Percentiles rank a stretch among this genome's conserved stretches.
Conservation (phyloP, 2,329 filamentous ascomycete genomes). For the Colletotrichum eremochloae region DNA sequence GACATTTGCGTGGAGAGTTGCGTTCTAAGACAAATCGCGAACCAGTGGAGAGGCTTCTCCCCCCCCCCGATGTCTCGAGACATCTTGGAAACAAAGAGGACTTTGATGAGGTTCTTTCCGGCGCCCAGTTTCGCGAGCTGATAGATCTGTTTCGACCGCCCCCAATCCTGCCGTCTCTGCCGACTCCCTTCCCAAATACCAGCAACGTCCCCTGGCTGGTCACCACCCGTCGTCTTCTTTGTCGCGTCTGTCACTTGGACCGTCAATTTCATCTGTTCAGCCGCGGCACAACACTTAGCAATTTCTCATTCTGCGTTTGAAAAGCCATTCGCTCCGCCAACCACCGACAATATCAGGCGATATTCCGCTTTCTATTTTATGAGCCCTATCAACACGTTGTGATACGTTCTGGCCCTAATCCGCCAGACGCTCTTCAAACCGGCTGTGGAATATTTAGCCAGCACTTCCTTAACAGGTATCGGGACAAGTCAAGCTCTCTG, state of each 20-base stretch:
- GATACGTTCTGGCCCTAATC: not conserved
- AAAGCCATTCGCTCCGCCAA: constrained; percentile 13
- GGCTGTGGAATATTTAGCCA: constrained; percentile 37
- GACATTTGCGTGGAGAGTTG: constrained; percentile 42
- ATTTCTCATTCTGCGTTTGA: constrained; percentile 28
- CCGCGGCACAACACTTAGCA: constrained; percentile 18
- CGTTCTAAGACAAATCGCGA: constrained; percentile 39
- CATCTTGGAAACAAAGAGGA: constrained; percentile 50
- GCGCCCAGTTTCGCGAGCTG: constrained; percentile 41
- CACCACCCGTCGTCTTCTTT: constrained; percentile 31
- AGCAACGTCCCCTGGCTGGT: constrained; percentile 32
- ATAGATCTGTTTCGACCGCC: constrained; percentile 44
- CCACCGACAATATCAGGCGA: constrained; percentile 25
- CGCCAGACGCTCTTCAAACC: constrained; percentile 14
- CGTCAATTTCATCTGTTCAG: constrained; percentile 30
- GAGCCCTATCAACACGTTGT: constrained; percentile 8
- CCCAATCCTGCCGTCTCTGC: constrained; percentile 41
- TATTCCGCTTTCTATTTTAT: constrained; percentile 27
- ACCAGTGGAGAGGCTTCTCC: constrained; percentile 46
- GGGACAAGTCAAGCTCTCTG: constrained; percentile 28
- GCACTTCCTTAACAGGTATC: constrained; percentile 26
- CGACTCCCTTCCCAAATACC: constrained; percentile 33
- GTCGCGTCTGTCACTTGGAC: constrained; percentile 21
- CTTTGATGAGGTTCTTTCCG: constrained; percentile 46
- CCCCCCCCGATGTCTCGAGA: constrained; percentile 51